These are phyloP conservation scores for Zygotorulaspora mrakii DNA, from an alignment of 1,139 yeast species.

Conservation along the genomic window DNA sequence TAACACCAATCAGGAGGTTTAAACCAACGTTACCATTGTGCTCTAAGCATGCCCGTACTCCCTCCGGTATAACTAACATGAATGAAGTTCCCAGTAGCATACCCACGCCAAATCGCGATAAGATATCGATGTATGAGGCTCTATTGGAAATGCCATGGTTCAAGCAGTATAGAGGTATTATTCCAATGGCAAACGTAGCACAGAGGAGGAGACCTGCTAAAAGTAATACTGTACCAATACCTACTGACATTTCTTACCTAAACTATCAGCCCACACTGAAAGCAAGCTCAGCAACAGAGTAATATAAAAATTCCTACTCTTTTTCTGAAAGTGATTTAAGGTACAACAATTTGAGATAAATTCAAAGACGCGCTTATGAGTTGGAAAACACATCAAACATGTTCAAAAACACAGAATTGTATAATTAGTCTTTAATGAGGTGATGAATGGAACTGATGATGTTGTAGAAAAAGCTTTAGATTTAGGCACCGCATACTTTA, in stretches of 20 bases:
- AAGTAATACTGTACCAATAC: slow-evolving; percentile 8
- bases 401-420: not conserved
- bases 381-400: not conserved
- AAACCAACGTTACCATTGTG: slow-evolving; percentile 35
- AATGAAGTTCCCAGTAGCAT: slow-evolving; percentile 54
- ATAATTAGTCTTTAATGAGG: not conserved
- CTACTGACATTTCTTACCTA: slow-evolving; percentile 8
- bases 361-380: not conserved
- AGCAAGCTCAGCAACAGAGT: too few species aligned
- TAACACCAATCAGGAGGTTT: slow-evolving; percentile 32
- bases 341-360: not conserved
- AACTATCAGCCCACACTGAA: too few species aligned
- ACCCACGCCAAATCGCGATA: slow-evolving; percentile 54
- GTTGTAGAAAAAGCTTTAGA: slow-evolving; percentile 30
- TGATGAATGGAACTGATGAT: slow-evolving; percentile 16
- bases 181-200: slow-evolving; percentile 35
- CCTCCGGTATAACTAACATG: slow-evolving; percentile 59
- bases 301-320: too few species aligned
- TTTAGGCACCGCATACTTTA: slow-evolving; percentile 31
- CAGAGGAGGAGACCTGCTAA: slow-evolving; percentile 8
- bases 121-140: slow-evolving; percentile 20
- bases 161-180: slow-evolving; percentile 36
- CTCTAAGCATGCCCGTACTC: slow-evolving; percentile 44
- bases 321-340: not conserved
- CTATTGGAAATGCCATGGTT: slow-evolving; percentile 19